Percentiles rank a stretch among this genome's conserved stretches.
Evolutionary conservation across 352 stramenopile genomes (phyloP).

Genomic region (Phytophthora multivora): DNA sequence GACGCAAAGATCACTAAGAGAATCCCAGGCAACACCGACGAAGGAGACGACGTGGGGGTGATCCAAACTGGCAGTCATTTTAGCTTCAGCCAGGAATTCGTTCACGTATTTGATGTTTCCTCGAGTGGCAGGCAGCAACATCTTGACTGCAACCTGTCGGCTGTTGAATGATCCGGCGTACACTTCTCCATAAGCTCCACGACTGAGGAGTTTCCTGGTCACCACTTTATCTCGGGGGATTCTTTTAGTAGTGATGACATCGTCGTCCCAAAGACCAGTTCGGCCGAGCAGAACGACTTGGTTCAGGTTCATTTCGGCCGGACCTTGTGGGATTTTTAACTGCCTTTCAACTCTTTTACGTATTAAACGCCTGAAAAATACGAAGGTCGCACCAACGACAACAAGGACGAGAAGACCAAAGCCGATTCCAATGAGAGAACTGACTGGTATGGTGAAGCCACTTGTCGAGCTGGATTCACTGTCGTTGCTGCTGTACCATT

Average conservation of each 20-base stretch:
- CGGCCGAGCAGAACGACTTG: slow-evolving; percentile 9
- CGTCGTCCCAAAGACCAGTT: slow-evolving; percentile 35
- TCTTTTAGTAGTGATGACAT: slow-evolving; percentile 37
- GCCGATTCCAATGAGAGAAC: slow-evolving; percentile 7
- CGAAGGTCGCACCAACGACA: not conserved
- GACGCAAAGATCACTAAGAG: slow-evolving; percentile 35
- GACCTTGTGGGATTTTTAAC: not conserved
- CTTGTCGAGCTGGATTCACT: not conserved
- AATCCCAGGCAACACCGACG: slow-evolving; percentile 47
- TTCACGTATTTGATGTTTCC: slow-evolving; percentile 32
- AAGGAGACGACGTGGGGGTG: slow-evolving; percentile 42
- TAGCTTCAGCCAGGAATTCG: slow-evolving; percentile 46
- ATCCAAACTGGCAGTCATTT: slow-evolving; percentile 37
- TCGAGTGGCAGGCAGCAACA: slow-evolving; percentile 30
- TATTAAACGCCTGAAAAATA: slow-evolving; percentile 4
- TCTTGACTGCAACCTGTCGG: slow-evolving; percentile 48
- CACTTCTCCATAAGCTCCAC: slow-evolving; percentile 48
- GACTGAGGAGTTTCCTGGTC: slow-evolving; percentile 29
- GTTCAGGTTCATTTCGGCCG: not conserved
- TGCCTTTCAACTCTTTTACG: too few species aligned
- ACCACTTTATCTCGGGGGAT: slow-evolving; percentile 37
- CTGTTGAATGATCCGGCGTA: slow-evolving; percentile 35
- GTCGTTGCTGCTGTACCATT: slow-evolving; percentile 32
- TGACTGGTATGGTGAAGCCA: slow-evolving; percentile 1
- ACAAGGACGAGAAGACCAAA: slow-evolving; percentile 3